Conservation (phyloP, 805 yeast species). For the Hanseniaspora thailandica region DNA sequence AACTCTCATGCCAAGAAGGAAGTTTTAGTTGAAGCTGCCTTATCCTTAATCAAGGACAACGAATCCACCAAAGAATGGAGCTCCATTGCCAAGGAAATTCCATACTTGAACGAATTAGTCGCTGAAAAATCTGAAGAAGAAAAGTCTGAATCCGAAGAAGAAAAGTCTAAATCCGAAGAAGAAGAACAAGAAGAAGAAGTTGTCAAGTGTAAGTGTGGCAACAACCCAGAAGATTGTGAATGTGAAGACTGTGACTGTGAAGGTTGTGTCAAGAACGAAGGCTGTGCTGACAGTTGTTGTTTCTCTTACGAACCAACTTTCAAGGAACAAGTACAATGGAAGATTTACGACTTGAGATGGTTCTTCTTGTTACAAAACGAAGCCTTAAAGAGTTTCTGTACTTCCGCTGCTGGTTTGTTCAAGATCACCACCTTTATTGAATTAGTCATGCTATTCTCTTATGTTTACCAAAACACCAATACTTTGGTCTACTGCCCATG, state of each 20-base stretch:
- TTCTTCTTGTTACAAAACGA: slow-evolving; percentile 6
- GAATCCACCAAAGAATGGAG: not conserved
- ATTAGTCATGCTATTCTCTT: not conserved
- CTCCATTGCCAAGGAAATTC: slow-evolving; percentile 3
- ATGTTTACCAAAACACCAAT: not conserved
- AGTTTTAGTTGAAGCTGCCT: slow-evolving; percentile 1
- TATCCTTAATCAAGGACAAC: not conserved
- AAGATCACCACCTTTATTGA: not conserved
- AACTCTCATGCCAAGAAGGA: slow-evolving; percentile 6
- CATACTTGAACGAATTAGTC: slow-evolving; percentile 10
- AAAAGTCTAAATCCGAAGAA: not conserved
- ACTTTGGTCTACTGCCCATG: not conserved
- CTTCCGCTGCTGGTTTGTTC: slow-evolving; percentile 10
- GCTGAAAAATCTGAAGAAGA: not conserved
- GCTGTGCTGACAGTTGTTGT: slow-evolving; percentile 6
- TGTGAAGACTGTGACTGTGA: not conserved
- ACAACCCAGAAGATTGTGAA: not conserved
- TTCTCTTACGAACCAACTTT: slow-evolving; percentile 13
- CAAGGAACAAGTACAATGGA: slow-evolving; percentile 12
- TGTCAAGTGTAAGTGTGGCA: not conserved
- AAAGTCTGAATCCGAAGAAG: not conserved
- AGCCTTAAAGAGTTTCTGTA: slow-evolving; percentile 10
- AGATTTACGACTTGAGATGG: slow-evolving; percentile 13
- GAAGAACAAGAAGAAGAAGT: not conserved
- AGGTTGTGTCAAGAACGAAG: not conserved